Evolutionary conservation across 176 grass and related monocot species (phyloP), one percentile per base, ranked within the genome.

Genomic region (Alopecurus myosuroides): DNA sequence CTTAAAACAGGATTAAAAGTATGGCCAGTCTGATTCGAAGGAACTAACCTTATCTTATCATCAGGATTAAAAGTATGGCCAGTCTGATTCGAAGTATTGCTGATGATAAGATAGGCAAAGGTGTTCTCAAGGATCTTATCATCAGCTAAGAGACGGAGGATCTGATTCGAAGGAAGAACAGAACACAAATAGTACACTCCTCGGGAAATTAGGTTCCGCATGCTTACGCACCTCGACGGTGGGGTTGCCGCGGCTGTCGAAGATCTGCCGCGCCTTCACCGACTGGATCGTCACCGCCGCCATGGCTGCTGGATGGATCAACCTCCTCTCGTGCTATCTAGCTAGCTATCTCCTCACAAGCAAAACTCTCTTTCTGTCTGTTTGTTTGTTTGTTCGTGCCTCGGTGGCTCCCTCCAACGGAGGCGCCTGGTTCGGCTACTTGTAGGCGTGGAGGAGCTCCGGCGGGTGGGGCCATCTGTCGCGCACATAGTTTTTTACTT

Each of bases 241-340:
- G 78, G 89, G 92, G 76, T 94, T 98, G 46, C 95, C 95, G 60
- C 95, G 95, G 92, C 95, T 98, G 85, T 98, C 95, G 64, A 98
- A 93, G 92, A 98, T 98, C 80, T 98, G 92, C 41, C 95, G 83
- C 53, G 92, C 95, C 86, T 93, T 98, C 87, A 95, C 84, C 7
- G 70, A 86, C 25, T 56, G 23, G 86, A 95, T 94, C 28, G 81
- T 89, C 69, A 52, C 69, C 74, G 71, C 86, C 88, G 77, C 86
- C 92, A 94, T 93, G 45, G 45, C 3, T 17, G 45, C 45, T 5
- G 45, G 45, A 48, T 48, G 44, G 28, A 50, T 49, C 2, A 8
- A n/a, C 6, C 51, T n/a, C 4, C 53, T 62, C 13, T 30, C 60
- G 60, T 6, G 69, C 40, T 68, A 22, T 20, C 57, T 61, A 48